These are phyloP conservation scores for Exophiala alcalophila DNA, from an alignment of 2,329 filamentous ascomycete species.

Conservation along the genomic window DNA sequence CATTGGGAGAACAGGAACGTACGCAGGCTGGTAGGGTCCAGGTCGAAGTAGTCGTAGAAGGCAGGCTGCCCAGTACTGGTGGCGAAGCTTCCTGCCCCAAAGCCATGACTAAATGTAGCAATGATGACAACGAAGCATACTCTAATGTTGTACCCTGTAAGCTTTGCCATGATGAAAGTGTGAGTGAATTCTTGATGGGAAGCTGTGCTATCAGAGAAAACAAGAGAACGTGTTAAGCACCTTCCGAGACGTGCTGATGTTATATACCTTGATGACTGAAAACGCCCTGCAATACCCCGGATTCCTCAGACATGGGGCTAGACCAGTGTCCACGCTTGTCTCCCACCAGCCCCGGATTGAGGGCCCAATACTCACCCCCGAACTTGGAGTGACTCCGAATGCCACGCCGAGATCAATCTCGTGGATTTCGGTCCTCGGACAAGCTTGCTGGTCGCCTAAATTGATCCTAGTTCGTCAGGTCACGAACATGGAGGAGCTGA, in stretches of 20 bases:
- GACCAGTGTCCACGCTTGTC: not conserved
- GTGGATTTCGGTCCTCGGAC: not conserved
- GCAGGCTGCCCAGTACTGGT: slow-evolving; percentile 5
- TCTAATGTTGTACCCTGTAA: not conserved
- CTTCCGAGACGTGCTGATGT: too few relatives aligned
- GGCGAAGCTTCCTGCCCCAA: slow-evolving; percentile 1
- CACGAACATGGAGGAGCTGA: too few relatives aligned
- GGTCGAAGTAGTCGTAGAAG: slow-evolving; percentile 8
- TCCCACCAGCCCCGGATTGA: not conserved
- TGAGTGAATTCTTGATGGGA: too few relatives aligned
- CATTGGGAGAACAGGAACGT: not conserved
- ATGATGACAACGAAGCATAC: not conserved
- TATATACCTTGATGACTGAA: not conserved
- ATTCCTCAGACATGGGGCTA: not conserved
- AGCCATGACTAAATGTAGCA: not conserved
- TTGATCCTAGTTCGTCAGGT: too few relatives aligned
- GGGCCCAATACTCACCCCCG: not conserved
- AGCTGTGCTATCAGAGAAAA: not conserved
- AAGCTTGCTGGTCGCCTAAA: not conserved
- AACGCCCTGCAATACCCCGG: not conserved
- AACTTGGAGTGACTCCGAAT: not conserved
- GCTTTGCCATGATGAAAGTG: not conserved
- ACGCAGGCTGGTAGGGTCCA: slow-evolving; percentile 2
- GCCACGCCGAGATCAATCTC: not conserved
- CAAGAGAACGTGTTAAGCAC: not conserved